Evolutionary conservation across 805 yeast genomes (phyloP), one percentile per base, ranked within the genome.

Genomic region (Suhomyces emberorum): DNA sequence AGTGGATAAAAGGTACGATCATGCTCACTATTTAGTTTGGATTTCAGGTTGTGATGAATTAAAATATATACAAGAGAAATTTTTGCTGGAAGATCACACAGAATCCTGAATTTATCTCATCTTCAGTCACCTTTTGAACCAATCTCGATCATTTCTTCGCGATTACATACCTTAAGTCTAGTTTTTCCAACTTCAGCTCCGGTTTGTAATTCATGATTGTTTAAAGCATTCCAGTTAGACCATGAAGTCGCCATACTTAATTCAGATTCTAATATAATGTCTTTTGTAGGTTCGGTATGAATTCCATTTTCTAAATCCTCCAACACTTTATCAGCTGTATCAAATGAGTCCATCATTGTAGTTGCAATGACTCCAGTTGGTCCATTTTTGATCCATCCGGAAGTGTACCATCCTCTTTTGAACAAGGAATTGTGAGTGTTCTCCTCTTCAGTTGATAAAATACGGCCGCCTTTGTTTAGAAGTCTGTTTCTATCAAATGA

Each of bases 381-480:
- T 1, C 95, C 95, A 34, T 76, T 79, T 38, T 83, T 78, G 31
- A 88, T 81, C 98, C 98, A 93, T 0, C 98, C 98, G 7, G 88
- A 68, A 2, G 85, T 80, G 49, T 88, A 91, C 40, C 87, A 62
- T 0, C 87, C 83, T 2, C 52, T 52, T 30, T 55, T 47, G 29
- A 49, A 54, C 54, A 63, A 19, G 7, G 47, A 37, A 16, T 46
- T 44, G 2, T 30, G 28, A 55, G 48, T 24, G 42, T 47, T 28
- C 35, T 41, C 43, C 6, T 50, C 38, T 6, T 35, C 34, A 9
- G 38, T 30, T 3, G 57, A 34, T 21, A 53, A 39, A 6, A 65
- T 40, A 26, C 72, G 55, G 4, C 73, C 73, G 11, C 52, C 58
- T 24, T 59, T 52, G 40, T 67, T 64, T 12, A 49, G 42, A 5